Evolutionary conservation across 768 basidiomycete genomes (phyloP).

Genomic region (Grammothele lineata): DNA sequence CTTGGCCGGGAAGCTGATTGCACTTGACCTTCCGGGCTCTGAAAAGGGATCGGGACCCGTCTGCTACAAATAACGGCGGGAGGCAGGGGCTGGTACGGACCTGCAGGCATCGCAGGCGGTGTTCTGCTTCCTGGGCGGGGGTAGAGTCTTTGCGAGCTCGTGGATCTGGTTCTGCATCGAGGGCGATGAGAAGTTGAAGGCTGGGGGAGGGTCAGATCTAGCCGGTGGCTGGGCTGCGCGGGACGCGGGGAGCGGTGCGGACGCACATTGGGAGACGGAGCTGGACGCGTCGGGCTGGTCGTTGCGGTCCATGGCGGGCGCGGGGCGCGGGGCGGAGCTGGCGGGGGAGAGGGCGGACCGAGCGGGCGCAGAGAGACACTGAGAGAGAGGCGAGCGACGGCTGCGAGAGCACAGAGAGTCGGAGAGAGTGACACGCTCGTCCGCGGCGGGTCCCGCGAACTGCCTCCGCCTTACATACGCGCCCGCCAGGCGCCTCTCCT

Average conservation of each 20-base stretch:
- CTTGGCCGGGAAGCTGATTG: conserved; percentile 74
- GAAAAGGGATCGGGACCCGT: conserved; percentile 4
- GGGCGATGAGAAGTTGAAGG: conserved; percentile 57
- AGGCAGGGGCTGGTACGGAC: conserved; percentile 30
- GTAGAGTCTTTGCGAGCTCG: conserved; percentile 73
- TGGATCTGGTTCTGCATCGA: conserved; percentile 79
- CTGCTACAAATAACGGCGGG: neutral
- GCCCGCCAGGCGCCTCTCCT: conserved; percentile 11
- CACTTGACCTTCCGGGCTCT: conserved; percentile 90
- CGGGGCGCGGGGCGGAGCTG: conserved; percentile 4
- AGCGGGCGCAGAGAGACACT: conserved; percentile 7
- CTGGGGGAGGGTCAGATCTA: conserved; percentile 32
- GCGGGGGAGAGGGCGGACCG: conserved; percentile 1
- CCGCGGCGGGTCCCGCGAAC: no score
- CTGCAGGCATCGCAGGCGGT: conserved; percentile 93
- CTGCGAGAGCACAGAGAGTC: conserved; percentile 8
- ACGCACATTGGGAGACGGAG: conserved; percentile 14
- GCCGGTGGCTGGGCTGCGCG: conserved; percentile 19
- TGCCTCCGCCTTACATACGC: conserved; percentile 14
- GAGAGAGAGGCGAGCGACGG: no score
- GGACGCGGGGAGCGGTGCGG: neutral
- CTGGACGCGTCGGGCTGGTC: conserved; percentile 9
- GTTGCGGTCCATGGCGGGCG: conserved; percentile 11
- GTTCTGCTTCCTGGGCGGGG: conserved; percentile 88
- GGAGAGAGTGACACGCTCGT: no score